Base-by-base conservation (phyloP, 441 rosid species). In the Theobroma grandiflorum region DNA sequence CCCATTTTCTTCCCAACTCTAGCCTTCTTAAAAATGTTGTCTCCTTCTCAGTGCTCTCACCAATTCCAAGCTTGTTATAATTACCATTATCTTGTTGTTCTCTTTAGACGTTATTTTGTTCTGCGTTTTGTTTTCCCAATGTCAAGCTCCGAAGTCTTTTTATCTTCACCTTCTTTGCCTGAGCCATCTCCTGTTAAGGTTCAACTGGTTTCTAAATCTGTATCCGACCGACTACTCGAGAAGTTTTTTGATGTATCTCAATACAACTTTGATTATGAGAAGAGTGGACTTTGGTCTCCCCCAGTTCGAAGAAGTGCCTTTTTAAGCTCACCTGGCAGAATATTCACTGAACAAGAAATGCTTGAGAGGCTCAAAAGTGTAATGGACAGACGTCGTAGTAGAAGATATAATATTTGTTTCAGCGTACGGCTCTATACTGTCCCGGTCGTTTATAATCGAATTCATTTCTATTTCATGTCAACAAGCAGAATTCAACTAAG, bases 201-300 rank as follows among this genome's bases (percentile, higher is more conserved):
- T 72, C 95, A 95, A 76, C 45, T 76, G 6, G 98, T 95, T 55
- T 72, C 98, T 1, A 89, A 86, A 85, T 76, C 87, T 0, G 90
- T 91, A 26, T 95, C 98, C 6, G 91, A 93, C 82, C 62, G 82
- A 52, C 91, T 93, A 53, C 95, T 94, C 0, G 71, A 87, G 0
- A 95, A 92, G 83, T 95, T 91, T 87, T 87, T 76, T 53, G 95
- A 95, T 75, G 89, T 82, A 12, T 88, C 89, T 9, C 95, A 91
- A 72, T 94, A 79, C 50, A 90, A 89, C 74, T 95, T 95, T 72
- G 92, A 95, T 76, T 87, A 89, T 47, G 87, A 86, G 82, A 72
- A 76, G 65, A 95, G 98, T 45, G 96, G 94, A 49, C 49, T 95
- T 65, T 95, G 98, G 97, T 95, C 98, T 83, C 98, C 99, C 33